Percentiles rank a stretch among this genome's conserved stretches.
Evolutionary conservation across 768 basidiomycete genomes (phyloP).

Genomic region (Boletus huronensis): DNA sequence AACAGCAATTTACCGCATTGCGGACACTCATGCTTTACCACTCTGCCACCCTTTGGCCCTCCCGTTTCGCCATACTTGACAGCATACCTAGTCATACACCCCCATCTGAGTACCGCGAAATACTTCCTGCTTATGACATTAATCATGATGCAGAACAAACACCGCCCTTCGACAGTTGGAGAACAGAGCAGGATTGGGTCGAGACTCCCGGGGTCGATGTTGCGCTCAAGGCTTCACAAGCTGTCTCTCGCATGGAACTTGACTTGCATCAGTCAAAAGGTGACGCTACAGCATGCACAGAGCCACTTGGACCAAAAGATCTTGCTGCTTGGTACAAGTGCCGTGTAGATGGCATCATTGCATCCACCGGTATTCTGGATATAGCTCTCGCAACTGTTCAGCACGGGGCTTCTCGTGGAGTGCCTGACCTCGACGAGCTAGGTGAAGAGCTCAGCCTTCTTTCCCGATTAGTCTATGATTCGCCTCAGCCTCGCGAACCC

Average conservation of each 20-base stretch:
- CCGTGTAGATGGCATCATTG: conserved; percentile 60
- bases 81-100: conserved; percentile 70
- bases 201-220: conserved; percentile 45
- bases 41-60: conserved; percentile 56
- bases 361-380: conserved; percentile 71
- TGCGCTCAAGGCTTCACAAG: conserved; percentile 36
- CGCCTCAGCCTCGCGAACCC: conserved; percentile 43
- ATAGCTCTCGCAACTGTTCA: conserved; percentile 77
- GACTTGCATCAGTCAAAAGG: conserved; percentile 11
- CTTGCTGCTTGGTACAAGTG: conserved; percentile 73
- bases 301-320: conserved; percentile 25
- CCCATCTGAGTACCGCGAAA: conserved; percentile 54
- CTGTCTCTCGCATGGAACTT: conserved; percentile 6
- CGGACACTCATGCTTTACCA: conserved; percentile 58
- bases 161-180: conserved; percentile 40
- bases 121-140: conserved; percentile 63
- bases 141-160: conserved; percentile 42
- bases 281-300: conserved; percentile 4
- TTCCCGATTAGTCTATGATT: conserved; percentile 83
- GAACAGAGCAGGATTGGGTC: conserved; percentile 54
- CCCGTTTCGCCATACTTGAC: conserved; percentile 66
- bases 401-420: conserved; percentile 77
- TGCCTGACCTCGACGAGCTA: conserved; percentile 74
- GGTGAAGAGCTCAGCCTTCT: conserved; percentile 92
- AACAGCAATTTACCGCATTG: conserved; percentile 56